Conservation (phyloP, 331 rosid genomes). For the Saraca asoca region DNA sequence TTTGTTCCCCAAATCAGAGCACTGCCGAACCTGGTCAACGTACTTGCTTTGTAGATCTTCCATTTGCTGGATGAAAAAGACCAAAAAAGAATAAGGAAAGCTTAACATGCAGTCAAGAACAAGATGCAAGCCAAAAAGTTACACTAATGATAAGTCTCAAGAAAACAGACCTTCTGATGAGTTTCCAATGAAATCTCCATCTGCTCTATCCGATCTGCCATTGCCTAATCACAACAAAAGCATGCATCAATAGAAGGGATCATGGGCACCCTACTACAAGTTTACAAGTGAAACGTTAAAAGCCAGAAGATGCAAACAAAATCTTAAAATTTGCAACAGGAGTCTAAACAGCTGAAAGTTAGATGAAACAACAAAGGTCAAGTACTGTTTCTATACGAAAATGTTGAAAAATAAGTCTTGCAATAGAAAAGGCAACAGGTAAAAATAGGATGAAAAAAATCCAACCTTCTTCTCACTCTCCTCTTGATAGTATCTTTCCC, state of each 20-base stretch:
- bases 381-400: slow-evolving; percentile 1
- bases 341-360: background rate
- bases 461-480: slow-evolving; percentile 81
- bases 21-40: slow-evolving; percentile 64
- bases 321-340: background rate
- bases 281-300: background rate
- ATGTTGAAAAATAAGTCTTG: background rate
- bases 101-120: background rate
- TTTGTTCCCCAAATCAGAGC: slow-evolving; percentile 64
- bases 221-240: slow-evolving; percentile 54
- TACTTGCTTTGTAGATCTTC: slow-evolving; percentile 78
- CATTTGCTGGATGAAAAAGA: slow-evolving; percentile 50
- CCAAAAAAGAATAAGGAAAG: slow-evolving; percentile 16
- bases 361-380: background rate
- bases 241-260: slow-evolving; percentile 8
- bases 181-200: slow-evolving; percentile 65
- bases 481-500: slow-evolving; percentile 82
- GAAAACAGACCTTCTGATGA: slow-evolving; percentile 72
- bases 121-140: background rate
- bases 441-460: background rate
- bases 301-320: background rate
- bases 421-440: background rate
- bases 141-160: background rate
- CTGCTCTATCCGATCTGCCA: slow-evolving; percentile 89
- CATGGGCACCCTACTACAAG: background rate